Base-by-base conservation (phyloP, 208 protist species). In the Leishmania guyanensis region DNA sequence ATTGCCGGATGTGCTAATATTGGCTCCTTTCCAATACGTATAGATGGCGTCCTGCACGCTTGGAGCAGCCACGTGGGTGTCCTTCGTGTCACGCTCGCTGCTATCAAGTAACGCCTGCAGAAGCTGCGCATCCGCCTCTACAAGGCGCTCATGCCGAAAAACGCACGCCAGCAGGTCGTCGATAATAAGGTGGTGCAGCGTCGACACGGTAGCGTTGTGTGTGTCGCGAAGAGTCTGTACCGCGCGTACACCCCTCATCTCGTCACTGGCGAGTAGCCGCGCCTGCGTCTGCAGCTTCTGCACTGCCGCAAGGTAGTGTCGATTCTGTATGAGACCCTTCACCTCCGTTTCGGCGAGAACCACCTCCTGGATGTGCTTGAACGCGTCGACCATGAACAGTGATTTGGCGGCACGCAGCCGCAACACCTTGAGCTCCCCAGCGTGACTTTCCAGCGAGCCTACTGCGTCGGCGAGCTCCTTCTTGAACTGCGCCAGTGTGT, bases 81-180 rank as follows among this genome's bases (percentile, higher is more conserved):
- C 82, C 60, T 81, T 83, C 6, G 68, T 72, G 26, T 79, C 80
- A 26, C 36, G 77, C 75, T 86, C 84, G 48, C 79, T 84, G 36
- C 84, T 87, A 12, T 84, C 83, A 22, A 95, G 81, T 83, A 97
- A 85, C 68, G 86, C 83, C 66, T 89, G 77, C 75, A 95, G 64
- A n/a, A 92, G 69, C 64, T 92, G 87, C 29, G 84, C 80, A 70
- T 97, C 89, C 36, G 88, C 92, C 68, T 91, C 90, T 39, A 87
- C 74, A 50, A 94, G 82, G 10, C 86, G 85, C 65, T 93, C 88
- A 66, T 96, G 87, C 5, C 91, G 85, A 86, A 97, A 97, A 0
- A 97, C 88, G 77, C 91, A 96, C 43, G 82, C 76, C 53, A 96
- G 85, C 36, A 97, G 79, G 73, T 94, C 91, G 76, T 95, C 90